These are phyloP conservation scores for Epichloe hybrida DNA, from an alignment of 2,329 filamentous ascomycete genomes.

Conservation along the genomic window DNA sequence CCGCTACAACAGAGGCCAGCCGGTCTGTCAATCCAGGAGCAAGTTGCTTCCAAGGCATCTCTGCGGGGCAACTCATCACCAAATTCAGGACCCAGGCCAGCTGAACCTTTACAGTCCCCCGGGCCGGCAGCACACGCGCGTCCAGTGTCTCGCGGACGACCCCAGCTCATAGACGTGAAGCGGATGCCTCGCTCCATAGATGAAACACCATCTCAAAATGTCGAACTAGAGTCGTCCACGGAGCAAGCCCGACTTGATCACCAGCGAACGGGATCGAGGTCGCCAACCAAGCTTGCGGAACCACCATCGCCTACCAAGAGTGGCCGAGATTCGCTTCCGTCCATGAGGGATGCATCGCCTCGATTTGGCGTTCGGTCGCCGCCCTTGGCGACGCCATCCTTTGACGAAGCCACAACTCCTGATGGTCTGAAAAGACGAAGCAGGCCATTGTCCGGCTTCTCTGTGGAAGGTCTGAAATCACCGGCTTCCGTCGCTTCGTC, in stretches of 20 bases:
- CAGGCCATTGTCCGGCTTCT: constrained; percentile 10
- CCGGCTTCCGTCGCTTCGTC: constrained; percentile 20
- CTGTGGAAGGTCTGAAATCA: constrained; percentile 8
- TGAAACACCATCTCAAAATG: constrained; percentile 18
- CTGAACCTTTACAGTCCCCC: constrained; percentile 4
- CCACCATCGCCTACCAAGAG: constrained; percentile 20
- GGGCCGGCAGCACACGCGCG: constrained; percentile 8
- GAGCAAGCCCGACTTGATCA: constrained; percentile 16
- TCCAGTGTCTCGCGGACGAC: constrained; percentile 5
- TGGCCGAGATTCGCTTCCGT: constrained; percentile 21
- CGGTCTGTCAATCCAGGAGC: constrained; percentile 21
- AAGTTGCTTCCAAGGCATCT: constrained; percentile 22
- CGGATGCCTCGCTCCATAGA: constrained; percentile 46
- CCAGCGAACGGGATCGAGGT: constrained; percentile 23
- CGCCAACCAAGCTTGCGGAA: constrained; percentile 24
- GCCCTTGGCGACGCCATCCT: constrained; percentile 3
- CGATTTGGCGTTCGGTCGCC: constrained; percentile 6
- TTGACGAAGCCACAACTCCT: constrained; percentile 3
- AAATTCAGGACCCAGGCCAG: constrained; percentile 4
- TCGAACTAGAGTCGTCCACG: constrained; percentile 14
- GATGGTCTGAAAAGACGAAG: neutral
- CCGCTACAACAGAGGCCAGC: constrained; percentile 9
- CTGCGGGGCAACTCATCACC: constrained; percentile 15
- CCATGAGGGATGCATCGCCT: constrained; percentile 22
- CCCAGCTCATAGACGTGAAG: constrained; percentile 29